Conservation (phyloP, 176 grass and related monocot genomes). For the Carex scoparia region DNA sequence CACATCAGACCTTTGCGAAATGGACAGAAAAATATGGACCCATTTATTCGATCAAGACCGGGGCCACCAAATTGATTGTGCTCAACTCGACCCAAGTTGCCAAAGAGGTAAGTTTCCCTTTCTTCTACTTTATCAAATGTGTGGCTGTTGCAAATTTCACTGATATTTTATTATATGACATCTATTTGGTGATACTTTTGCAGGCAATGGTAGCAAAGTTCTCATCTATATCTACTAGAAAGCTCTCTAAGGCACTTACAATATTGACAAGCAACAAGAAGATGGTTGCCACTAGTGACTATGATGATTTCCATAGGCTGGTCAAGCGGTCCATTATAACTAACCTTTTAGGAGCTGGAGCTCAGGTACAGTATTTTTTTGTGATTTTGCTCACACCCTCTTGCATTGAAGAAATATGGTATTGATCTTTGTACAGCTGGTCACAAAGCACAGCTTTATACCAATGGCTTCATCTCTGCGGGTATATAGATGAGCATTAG, state of each 20-base stretch:
- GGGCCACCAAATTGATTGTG: conserved; percentile 54
- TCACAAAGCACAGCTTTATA: background rate
- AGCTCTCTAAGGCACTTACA: conserved; percentile 62
- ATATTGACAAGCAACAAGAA: conserved; percentile 60
- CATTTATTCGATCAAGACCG: conserved; percentile 70
- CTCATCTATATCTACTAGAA: conserved; percentile 70
- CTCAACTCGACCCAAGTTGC: conserved; percentile 75
- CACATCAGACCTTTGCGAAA: conserved; percentile 67
- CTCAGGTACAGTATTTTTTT: conserved; percentile 42
- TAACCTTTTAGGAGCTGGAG: conserved; percentile 53
- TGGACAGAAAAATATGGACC: conserved; percentile 73
- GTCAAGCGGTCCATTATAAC: conserved; percentile 75
- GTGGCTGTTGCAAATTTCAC: background rate
- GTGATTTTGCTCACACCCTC: background rate
- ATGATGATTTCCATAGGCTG: conserved; percentile 72
- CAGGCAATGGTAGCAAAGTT: conserved; percentile 85
- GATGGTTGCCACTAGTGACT: conserved; percentile 80
- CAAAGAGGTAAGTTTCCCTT: conserved; percentile 45
- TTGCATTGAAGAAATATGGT: background rate
- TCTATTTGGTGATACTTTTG: background rate
- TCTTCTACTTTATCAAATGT: background rate
- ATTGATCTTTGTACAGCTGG: background rate
- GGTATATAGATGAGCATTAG: background rate
- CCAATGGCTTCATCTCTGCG: background rate
- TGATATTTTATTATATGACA: background rate